Base-by-base conservation (phyloP, 176 grass and related monocot genomes). In the Neostapfia colusana region DNA sequence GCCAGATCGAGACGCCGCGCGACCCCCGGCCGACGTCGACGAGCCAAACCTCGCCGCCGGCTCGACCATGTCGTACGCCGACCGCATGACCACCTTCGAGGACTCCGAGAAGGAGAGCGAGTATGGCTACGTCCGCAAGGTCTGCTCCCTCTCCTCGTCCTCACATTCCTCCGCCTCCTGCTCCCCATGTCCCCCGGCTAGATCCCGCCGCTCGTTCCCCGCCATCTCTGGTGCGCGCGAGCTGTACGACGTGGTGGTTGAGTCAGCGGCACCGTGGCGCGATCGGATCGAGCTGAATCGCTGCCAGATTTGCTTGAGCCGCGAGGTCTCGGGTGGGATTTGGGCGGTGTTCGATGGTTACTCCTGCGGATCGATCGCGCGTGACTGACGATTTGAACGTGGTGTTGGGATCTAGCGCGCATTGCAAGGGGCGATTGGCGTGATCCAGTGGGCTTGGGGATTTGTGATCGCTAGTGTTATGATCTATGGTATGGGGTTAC, bases 51-150 rank as follows among this genome's bases (percentile, higher is more conserved):
- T 79, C 67, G 73, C 60, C 73, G 70, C 5, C 81, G 74, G 2
- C n/a, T n/a, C 55, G 43, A 54, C 72, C 82, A 96, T 96, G 92
- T 63, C 81, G 45, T 87, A 80, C 84, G 86, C 78, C 80, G 92
- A 92, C 75, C 92, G 89, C 65, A 2, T 96, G 24, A 92, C 92
- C 31, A 96, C 92, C 39, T 96, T 96, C 81, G 92, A 96, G 81
- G 92, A 96, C 79, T 73, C 89, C 8, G 92, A 96, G 92, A 96
- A 96, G 78, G 93, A 97, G 87, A 97, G 89, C 85, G 93, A 97
- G 85, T 97, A 88, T 34, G 93, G 93, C 13, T 97, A 97, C 65
- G 89, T 97, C 71, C 93, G 93, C 61, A 97, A 97, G 93, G 93
- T 97, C 51, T 45, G 55, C 71, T 37, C 36, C 48, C 48, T 17